phyloP scores from a whole-genome alignment of 345 rosid species.

The Populus nigra region DNA sequence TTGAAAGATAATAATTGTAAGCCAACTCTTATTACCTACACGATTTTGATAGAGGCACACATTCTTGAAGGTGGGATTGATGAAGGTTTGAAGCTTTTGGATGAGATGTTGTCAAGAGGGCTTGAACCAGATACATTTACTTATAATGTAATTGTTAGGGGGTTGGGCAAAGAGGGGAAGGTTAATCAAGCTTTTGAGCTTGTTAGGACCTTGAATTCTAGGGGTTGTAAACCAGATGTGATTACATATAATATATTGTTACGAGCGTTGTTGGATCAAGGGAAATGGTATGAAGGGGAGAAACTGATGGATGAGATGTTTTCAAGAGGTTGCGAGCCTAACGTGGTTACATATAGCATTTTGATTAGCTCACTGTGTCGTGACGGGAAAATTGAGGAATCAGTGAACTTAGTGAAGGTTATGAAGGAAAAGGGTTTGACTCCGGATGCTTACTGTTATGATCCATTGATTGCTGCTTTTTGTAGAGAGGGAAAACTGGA shows the following conservation, averaged over 20 bases:
- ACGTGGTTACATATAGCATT: constrained; percentile 70
- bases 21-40: constrained; percentile 78
- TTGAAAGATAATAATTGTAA: constrained; percentile 57
- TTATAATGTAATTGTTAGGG: constrained; percentile 66
- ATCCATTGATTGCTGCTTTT: constrained; percentile 76
- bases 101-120: constrained; percentile 72
- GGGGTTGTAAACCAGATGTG: constrained; percentile 65
- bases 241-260: constrained; percentile 65
- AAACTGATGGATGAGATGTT: constrained; percentile 60
- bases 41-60: constrained; percentile 77
- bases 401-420: constrained; percentile 50
- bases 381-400: constrained; percentile 60
- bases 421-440: constrained; percentile 62
- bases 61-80: constrained; percentile 53
- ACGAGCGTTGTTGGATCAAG: constrained; percentile 54
- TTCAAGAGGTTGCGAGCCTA: constrained; percentile 51
- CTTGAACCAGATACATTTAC: constrained; percentile 65
- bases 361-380: constrained; percentile 64
- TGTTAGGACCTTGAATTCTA: constrained; percentile 42
- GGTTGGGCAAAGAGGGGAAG: constrained; percentile 70
- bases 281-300: constrained; percentile 72
- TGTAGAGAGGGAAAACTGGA: constrained; percentile 70
- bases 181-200: constrained; percentile 57
- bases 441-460: constrained; percentile 72
- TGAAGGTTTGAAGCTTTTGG: constrained; percentile 68